A percentile compares a stretch with the other conserved stretches of the same genome.
These are phyloP conservation scores for Gaultheria prostrata DNA, from an alignment of 148 eudicot genomes.

Conservation along the genomic window DNA sequence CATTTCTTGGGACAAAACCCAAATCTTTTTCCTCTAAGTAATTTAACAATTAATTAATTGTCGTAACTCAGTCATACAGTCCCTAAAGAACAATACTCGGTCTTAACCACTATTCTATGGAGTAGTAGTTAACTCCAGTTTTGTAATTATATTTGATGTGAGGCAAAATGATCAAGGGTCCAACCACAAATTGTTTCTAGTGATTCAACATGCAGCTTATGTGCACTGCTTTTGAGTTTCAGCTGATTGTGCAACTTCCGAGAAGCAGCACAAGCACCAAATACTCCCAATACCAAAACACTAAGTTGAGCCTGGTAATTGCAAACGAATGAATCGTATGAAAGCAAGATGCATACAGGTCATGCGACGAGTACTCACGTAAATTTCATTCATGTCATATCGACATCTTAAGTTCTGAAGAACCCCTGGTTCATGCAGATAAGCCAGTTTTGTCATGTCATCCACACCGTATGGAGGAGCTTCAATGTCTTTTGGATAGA, in stretches of 20 bases:
- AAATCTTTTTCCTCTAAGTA: neutral
- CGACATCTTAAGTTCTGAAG: conserved; percentile 63
- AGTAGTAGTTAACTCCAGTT: neutral
- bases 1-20: neutral
- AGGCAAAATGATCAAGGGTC: neutral
- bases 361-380: conserved; percentile 33
- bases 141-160: too few relatives aligned
- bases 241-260: neutral
- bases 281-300: neutral
- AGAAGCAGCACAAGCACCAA: conserved; percentile 8
- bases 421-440: conserved; percentile 80
- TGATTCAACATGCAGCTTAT: neutral
- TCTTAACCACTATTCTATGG: neutral
- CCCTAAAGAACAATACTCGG: neutral
- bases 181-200: neutral
- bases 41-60: neutral
- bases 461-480: conserved; percentile 67
- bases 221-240: neutral
- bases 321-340: neutral
- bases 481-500: conserved; percentile 59
- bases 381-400: conserved; percentile 64
- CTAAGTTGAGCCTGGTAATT: neutral
- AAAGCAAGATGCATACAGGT: neutral
- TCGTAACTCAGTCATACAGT: neutral
- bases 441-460: conserved; percentile 77